These are phyloP conservation scores for Salix viminalis DNA, from an alignment of 345 rosid species.

Conservation along the genomic window DNA sequence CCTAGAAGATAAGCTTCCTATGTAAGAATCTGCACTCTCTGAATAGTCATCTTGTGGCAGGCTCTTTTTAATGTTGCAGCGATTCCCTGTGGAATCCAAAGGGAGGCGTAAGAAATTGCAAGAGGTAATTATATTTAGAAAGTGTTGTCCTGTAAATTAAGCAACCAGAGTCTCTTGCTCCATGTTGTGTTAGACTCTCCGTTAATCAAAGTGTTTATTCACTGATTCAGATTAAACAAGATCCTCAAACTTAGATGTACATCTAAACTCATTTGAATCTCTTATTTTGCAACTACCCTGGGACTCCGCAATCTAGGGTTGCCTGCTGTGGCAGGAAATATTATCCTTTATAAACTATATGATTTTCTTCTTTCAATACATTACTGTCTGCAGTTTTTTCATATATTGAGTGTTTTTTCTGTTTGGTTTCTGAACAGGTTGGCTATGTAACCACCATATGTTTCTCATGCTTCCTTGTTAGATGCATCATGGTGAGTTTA, in stretches of 20 bases:
- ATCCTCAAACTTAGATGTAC: background rate
- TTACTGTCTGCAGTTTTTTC: background rate
- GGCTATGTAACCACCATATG: slow-evolving; percentile 93
- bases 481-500: slow-evolving; percentile 79
- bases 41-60: slow-evolving; percentile 39
- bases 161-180: background rate
- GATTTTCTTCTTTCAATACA: background rate
- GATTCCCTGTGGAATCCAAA: slow-evolving; percentile 92
- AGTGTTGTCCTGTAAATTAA: background rate
- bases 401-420: background rate
- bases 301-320: background rate
- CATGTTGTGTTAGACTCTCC: background rate
- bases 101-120: slow-evolving; percentile 89
- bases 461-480: slow-evolving; percentile 78
- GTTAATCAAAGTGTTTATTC: background rate
- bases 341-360: background rate
- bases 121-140: slow-evolving; percentile 48
- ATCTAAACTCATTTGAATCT: background rate
- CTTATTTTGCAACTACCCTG: background rate
- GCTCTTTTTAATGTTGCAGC: slow-evolving; percentile 87
- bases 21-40: background rate
- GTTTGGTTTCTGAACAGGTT: slow-evolving; percentile 51
- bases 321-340: background rate
- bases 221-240: background rate
- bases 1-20: background rate